A percentile compares a stretch with the other conserved stretches of the same genome.
phyloP scores from a whole-genome alignment of 2,329 filamentous ascomycete genomes.

The Lasiodiplodia sp. region DNA sequence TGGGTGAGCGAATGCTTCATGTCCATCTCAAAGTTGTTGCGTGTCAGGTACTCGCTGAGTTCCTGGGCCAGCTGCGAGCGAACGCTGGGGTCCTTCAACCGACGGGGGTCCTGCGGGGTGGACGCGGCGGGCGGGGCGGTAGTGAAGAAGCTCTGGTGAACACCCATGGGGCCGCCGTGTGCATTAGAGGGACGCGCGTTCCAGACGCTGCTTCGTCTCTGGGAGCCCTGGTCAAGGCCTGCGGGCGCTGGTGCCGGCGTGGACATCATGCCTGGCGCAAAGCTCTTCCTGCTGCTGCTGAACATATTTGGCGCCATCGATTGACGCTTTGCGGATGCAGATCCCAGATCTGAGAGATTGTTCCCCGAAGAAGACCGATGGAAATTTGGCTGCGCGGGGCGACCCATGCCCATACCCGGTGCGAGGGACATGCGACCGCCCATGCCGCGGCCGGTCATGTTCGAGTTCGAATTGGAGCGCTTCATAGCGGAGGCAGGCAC shows the following conservation, averaged over 20 bases:
- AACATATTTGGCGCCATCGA: conserved; percentile 73
- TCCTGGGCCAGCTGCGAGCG: conserved; percentile 87
- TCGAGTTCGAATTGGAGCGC: conserved; percentile 80
- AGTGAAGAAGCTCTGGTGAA: conserved; percentile 93
- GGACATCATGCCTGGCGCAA: conserved; percentile 63
- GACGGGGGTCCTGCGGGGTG: conserved; percentile 84
- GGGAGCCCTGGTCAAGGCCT: conserved; percentile 62
- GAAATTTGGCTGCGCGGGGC: conserved; percentile 87
- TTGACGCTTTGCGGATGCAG: conserved; percentile 83
- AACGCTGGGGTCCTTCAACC: conserved; percentile 80
- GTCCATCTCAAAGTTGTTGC: conserved; percentile 96
- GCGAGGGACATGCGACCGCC: conserved; percentile 86
- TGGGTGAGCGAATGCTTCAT: conserved; percentile 94
- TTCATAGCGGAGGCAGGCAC: conserved; percentile 95
- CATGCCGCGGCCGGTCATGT: conserved; percentile 69
- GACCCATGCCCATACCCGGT: conserved; percentile 54
- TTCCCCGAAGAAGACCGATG: conserved; percentile 82
- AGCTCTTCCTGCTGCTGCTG: conserved; percentile 70
- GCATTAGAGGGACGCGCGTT: conserved; percentile 66
- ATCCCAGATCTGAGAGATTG: conserved; percentile 79
- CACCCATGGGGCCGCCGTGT: conserved; percentile 65
- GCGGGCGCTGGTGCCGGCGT: conserved; percentile 55
- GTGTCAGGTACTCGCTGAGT: conserved; percentile 86
- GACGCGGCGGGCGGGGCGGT: conserved; percentile 82
- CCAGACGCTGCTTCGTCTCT: conserved; percentile 77